Evolutionary conservation across 192 early-diverging fungal species (phyloP).

Genomic region (Coemansia sp.): DNA sequence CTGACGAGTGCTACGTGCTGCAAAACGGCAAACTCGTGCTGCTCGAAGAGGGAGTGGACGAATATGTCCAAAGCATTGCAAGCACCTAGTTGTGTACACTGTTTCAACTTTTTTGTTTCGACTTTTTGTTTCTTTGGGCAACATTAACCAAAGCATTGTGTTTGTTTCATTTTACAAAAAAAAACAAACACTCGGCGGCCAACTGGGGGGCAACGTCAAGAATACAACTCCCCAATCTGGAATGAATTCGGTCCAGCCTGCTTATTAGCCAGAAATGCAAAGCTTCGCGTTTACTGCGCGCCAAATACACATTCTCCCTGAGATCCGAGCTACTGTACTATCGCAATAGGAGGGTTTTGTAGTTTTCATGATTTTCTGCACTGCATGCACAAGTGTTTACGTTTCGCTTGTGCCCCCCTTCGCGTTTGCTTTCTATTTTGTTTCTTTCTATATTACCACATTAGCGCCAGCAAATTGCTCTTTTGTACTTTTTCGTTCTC

Average conservation of each 20-base stretch:
- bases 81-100: neutral
- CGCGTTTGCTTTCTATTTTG: neutral
- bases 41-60: conserved; percentile 64
- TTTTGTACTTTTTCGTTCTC: neutral
- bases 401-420: neutral
- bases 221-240: too few relatives aligned
- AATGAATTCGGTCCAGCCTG: too few relatives aligned
- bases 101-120: too few relatives aligned
- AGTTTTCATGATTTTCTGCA: neutral
- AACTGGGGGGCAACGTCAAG: too few relatives aligned
- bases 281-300: neutral
- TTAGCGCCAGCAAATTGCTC: neutral
- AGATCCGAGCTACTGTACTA: neutral
- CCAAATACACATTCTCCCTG: neutral
- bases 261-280: too few relatives aligned
- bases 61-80: conserved; percentile 52
- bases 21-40: conserved; percentile 51
- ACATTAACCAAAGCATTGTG: neutral
- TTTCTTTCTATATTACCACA: neutral
- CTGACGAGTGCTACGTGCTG: conserved; percentile 55
- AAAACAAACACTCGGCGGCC: too few relatives aligned
- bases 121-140: neutral
- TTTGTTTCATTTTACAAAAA: too few relatives aligned
- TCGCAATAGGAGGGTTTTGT: neutral
- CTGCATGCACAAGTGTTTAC: neutral